Evolutionary conservation across 1,284 basidiomycete species (phyloP).

Genomic region (Lentinula novae-zelandiae): DNA sequence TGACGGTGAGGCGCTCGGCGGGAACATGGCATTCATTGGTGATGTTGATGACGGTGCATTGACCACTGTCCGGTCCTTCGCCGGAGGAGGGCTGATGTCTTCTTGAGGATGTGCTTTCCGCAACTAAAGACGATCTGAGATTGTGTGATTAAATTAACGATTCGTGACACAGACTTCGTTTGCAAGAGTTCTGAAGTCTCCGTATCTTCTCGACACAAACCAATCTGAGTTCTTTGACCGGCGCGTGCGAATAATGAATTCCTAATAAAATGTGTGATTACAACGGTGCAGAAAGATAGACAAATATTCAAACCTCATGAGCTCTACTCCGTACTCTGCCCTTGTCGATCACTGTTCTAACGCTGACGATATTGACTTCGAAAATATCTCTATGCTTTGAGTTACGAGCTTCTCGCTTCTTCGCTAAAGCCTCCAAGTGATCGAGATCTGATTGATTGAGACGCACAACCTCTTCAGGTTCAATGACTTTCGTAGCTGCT

Average conservation of each 20-base stretch:
- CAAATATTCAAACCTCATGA: constrained; percentile 65
- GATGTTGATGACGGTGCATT: constrained; percentile 37
- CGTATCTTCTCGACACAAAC: constrained; percentile 90
- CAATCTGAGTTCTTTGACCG: constrained; percentile 71
- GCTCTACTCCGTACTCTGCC: constrained; percentile 78
- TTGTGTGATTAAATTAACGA: constrained; percentile 11
- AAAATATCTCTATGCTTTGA: constrained; percentile 55
- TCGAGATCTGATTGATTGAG: constrained; percentile 80
- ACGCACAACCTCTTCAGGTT: constrained; percentile 84
- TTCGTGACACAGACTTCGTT: constrained; percentile 58
- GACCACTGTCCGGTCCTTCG: constrained; percentile 81
- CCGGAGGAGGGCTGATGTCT: constrained; percentile 73
- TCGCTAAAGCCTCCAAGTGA: constrained; percentile 65
- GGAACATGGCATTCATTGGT: constrained; percentile 22
- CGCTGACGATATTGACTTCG: constrained; percentile 86
- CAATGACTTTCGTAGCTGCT: constrained; percentile 76
- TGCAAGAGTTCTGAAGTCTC: constrained; percentile 88
- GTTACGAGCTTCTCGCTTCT: constrained; percentile 51
- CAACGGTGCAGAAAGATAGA: constrained; percentile 9
- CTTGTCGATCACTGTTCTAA: constrained; percentile 77
- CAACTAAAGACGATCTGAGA: constrained; percentile 45
- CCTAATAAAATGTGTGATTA: constrained; percentile 41
- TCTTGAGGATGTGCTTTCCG: constrained; percentile 81
- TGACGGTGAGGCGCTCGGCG: constrained; percentile 11
- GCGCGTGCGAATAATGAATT: constrained; percentile 92